Evolutionary conservation across 306 rosid species (phyloP), one percentile per base, ranked within the genome.

Genomic region (Abrus pulchellus): DNA sequence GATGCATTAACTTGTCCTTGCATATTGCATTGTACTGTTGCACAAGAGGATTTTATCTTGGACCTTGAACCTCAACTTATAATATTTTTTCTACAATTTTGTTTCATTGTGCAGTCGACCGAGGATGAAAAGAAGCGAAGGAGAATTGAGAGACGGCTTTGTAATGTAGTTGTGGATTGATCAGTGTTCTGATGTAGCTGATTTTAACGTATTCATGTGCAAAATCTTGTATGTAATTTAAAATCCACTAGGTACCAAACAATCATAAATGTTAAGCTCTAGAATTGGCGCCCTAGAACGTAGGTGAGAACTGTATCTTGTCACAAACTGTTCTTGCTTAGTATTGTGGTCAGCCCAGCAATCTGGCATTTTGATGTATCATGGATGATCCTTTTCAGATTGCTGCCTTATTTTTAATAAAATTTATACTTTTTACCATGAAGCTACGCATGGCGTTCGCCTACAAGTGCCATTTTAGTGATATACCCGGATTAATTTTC

Each of bases 71-170:
- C 52, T 75, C 28, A 13, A 13, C 28, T 11, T 7, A 7, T 9
- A 5, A 4, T 28, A 4, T 28, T 32, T 12, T 27, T 38, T 55
- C 4, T 20, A 38, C 9, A 72, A 34, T 66, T 27, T 48, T 28
- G 50, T 79, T 79, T 57, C 13, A 40, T 36, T 80, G 74, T 76
- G 77, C 90, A 89, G 91, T 68, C 80, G 2, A 72, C 38, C 9
- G 87, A 82, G 28, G 84, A 81, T 20, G 87, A 80, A n/a, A 77
- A 85, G 40, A 91, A 90, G 85, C 90, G 77, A 76, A 86, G 85
- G 44, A 83, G 72, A 86, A 83, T 85, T 14, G 88, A 83, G 69
- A 77, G 44, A 81, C 86, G 50, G 66, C 84, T 55, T 10, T 92
- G 97, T 65, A 86, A 78, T 49, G 92, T 92, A 75, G 78, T 83